These are phyloP conservation scores for Betula pendula DNA, from an alignment of 306 rosid species.

Conservation along the genomic window DNA sequence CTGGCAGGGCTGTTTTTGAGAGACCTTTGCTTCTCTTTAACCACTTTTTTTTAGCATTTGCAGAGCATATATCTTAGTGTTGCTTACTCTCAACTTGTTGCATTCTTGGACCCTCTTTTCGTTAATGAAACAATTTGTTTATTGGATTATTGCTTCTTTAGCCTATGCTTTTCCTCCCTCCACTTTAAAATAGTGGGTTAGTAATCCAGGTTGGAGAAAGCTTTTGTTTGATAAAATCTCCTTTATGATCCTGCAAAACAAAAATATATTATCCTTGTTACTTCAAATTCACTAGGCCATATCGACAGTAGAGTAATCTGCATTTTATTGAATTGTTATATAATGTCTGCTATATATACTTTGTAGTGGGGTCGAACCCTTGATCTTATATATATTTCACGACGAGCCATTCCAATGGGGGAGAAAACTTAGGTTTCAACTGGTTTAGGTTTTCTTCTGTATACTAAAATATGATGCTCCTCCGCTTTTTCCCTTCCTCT, in stretches of 20 bases:
- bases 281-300: too few relatives aligned
- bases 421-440: not conserved
- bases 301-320: too few relatives aligned
- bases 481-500: not conserved
- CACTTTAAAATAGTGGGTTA: not conserved
- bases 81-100: constrained; percentile 21
- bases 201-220: not conserved
- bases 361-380: not conserved
- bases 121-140: not conserved
- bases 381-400: not conserved
- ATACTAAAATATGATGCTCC: too few relatives aligned
- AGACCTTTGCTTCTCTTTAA: constrained; percentile 19
- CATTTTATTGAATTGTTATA: too few relatives aligned
- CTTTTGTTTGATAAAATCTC: not conserved
- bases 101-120: constrained; percentile 6
- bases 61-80: constrained; percentile 11
- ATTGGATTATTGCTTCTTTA: not conserved
- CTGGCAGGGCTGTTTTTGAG: constrained; percentile 20
- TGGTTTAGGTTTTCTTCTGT: not conserved
- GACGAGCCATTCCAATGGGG: not conserved
- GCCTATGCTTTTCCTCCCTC: not conserved
- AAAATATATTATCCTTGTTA: not conserved
- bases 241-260: not conserved
- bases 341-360: not conserved
- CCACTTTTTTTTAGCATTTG: constrained; percentile 24